Evolutionary conservation across 176 grass and related monocot genomes (phyloP).

Genomic region (Phragmites australis): DNA sequence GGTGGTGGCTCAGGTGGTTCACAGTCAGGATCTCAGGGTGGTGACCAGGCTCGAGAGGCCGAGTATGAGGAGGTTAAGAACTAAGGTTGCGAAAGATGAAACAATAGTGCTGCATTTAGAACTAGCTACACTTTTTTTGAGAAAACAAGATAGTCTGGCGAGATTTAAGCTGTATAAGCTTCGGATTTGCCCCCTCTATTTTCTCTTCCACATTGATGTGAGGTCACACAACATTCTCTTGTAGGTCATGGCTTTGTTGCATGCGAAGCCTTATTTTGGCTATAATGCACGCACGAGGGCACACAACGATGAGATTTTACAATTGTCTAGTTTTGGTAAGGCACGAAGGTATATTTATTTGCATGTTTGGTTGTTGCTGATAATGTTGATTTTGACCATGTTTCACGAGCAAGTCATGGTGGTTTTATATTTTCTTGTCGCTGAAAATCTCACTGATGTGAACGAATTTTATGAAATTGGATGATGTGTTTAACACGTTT

Average conservation of each 20-base stretch:
- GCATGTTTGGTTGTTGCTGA: not conserved
- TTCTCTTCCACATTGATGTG: not conserved
- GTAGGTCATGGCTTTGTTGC: not conserved
- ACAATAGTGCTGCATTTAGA: not conserved
- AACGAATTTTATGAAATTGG: not conserved
- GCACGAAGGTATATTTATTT: not conserved
- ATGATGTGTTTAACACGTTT: not conserved
- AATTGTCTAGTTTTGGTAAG: not conserved
- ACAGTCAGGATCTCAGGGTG: conserved; percentile 42
- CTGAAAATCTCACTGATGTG: not conserved
- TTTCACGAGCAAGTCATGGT: not conserved
- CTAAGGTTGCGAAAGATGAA: not conserved
- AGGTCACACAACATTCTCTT: not conserved
- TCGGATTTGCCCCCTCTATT: not conserved
- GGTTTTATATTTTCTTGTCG: not conserved
- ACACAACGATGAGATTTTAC: not conserved
- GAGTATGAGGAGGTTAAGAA: conserved; percentile 59
- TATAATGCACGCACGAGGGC: too few relatives aligned
- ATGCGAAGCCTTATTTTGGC: not conserved
- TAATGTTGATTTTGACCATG: not conserved
- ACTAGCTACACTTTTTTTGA: not conserved
- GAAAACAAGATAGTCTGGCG: not conserved
- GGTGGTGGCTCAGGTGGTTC: conserved; percentile 49
- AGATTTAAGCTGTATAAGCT: not conserved
- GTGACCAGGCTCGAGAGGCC: conserved; percentile 57